These are phyloP conservation scores for Crithidia bombi DNA, from an alignment of 208 protist genomes.

Conservation along the genomic window DNA sequence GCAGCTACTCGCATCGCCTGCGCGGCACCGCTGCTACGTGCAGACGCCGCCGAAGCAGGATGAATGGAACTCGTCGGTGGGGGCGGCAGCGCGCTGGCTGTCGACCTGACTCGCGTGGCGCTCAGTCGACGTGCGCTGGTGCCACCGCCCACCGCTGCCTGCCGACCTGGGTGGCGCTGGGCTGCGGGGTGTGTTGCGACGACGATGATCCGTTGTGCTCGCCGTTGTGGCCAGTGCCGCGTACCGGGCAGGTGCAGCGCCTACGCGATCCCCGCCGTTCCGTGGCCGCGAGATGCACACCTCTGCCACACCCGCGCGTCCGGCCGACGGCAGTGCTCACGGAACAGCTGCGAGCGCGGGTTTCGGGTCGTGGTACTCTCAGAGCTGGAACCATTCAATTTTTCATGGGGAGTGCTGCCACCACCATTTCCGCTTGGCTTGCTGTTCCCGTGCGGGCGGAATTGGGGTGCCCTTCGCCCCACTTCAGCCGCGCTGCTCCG, in stretches of 20 bases:
- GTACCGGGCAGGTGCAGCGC: background rate
- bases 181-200: background rate
- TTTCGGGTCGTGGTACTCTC: background rate
- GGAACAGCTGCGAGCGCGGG: background rate
- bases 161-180: background rate
- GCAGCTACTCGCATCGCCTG: background rate
- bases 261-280: background rate
- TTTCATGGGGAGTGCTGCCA: background rate
- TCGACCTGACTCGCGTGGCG: background rate
- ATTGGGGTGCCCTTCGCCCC: background rate
- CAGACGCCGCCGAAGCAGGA: background rate
- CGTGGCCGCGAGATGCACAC: background rate
- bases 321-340: background rate
- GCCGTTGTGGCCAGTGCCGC: background rate
- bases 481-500: slow-evolving; percentile 7
- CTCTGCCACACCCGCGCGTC: background rate
- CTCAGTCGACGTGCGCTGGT: background rate
- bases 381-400: background rate
- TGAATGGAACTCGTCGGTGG: background rate
- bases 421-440: background rate
- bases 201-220: background rate
- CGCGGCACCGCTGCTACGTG: background rate
- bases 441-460: background rate
- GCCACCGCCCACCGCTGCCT: background rate
- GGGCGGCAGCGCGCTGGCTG: background rate